Evolutionary conservation across 2,329 filamentous ascomycete genomes (phyloP).

Genomic region (Colletotrichum karsti): DNA sequence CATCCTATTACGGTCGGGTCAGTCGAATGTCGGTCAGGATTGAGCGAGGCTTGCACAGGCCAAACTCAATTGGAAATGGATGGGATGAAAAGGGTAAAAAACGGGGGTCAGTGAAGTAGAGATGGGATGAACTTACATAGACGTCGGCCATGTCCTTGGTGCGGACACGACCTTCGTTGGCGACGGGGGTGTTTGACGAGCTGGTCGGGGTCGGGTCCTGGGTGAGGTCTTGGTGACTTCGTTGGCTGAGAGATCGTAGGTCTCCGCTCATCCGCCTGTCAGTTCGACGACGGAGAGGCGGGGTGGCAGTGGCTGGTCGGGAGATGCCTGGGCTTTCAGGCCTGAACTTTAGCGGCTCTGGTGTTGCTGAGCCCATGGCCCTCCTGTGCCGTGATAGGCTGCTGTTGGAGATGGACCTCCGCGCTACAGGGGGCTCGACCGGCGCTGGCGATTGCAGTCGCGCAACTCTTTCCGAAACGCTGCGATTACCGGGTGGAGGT

Average conservation of each 20-base stretch:
- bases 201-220: slow-evolving; percentile 26
- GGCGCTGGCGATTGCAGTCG: slow-evolving; percentile 29
- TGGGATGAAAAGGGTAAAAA: background rate
- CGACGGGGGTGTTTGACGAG: slow-evolving; percentile 68
- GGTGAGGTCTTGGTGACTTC: slow-evolving; percentile 40
- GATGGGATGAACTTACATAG: slow-evolving; percentile 75
- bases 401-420: slow-evolving; percentile 62
- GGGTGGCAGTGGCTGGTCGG: slow-evolving; percentile 65
- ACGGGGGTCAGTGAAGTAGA: slow-evolving; percentile 17
- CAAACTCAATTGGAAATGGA: background rate
- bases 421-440: slow-evolving; percentile 34
- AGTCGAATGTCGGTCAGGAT: slow-evolving; percentile 19
- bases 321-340: slow-evolving; percentile 70
- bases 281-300: slow-evolving; percentile 76
- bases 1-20: slow-evolving; percentile 71
- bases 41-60: background rate
- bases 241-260: slow-evolving; percentile 74
- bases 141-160: slow-evolving; percentile 90
- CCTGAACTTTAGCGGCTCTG: slow-evolving; percentile 62
- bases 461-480: slow-evolving; percentile 47
- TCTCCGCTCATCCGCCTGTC: slow-evolving; percentile 78
- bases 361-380: slow-evolving; percentile 43
- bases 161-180: slow-evolving; percentile 87
- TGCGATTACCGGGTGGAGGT: slow-evolving; percentile 34
- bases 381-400: slow-evolving; percentile 56